Base-by-base conservation (phyloP, 495 filamentous ascomycete species). In the Ramalina peruviana region DNA sequence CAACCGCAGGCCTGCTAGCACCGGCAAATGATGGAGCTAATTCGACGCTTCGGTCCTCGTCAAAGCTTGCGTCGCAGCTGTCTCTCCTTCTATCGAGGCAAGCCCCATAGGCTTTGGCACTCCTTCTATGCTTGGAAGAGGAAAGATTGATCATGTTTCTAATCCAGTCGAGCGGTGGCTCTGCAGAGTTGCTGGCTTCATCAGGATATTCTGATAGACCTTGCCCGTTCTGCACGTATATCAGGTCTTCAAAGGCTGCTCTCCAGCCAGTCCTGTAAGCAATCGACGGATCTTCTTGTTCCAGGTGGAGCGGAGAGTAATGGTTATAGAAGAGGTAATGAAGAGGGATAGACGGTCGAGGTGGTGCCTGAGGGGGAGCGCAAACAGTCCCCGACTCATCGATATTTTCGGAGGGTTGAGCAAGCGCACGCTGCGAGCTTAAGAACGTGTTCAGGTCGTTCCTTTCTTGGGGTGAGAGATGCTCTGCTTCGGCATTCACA, bases 241-340 rank as follows among this genome's bases (percentile, higher is more conserved):
- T 46, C 10, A 79, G 63, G 58, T 79, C 76, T 52, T 78, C 74
- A 49, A 78, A 78, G 0, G 76, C 76, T 44, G 71, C 67, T 15
- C 72, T 65, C 73, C 73, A 79, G 27, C 62, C 43, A 5, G 38
- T 36, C 41, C 45, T 49, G n/a, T 56, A 53, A 13, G 60, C 53
- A 11, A 56, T 54, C 41, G 59, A 56, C 10, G 60, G 51, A 13
- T 65, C 56, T 43, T 67, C 59, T 10, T 63, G 62, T 47, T 77
- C 74, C 1, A 78, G 57, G 39, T 67, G 59, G 6, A 76, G 56
- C 13, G 74, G 75, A 5, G 75, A 78, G 57, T 78, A 78, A 0
- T 71, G 69, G 54, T 66, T 71, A 40, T 66, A 65, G 51, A 67
- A 55, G 7, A 70, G 56, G 51, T 69, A 72, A 4, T 58, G 44